These are phyloP conservation scores for Eimeria brunetti DNA, from an alignment of 169 alveolate genomes.

Conservation along the genomic window DNA sequence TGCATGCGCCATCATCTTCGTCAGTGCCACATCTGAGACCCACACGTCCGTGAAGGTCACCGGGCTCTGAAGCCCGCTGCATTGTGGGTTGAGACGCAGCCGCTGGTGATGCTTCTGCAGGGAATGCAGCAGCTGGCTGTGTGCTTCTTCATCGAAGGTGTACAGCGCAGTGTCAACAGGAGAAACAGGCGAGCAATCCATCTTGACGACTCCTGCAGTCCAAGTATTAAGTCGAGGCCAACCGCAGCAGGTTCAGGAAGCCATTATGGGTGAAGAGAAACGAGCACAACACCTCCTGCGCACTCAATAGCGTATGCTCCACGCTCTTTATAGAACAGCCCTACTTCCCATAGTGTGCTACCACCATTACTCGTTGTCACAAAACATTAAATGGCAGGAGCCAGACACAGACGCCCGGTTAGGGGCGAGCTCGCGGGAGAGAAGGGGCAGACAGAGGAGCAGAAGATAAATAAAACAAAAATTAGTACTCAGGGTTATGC, in stretches of 20 bases:
- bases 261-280: not conserved
- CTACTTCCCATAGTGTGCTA: not conserved
- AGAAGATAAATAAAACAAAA: not conserved
- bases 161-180: conserved; percentile 21
- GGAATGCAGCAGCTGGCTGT: conserved; percentile 48
- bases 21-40: conserved; percentile 90
- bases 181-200: not conserved
- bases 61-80: conserved; percentile 23
- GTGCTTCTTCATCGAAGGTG: conserved; percentile 58
- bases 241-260: not conserved
- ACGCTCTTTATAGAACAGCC: not conserved
- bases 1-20: conserved; percentile 94
- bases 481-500: not conserved
- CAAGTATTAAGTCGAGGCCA: not conserved
- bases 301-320: not conserved
- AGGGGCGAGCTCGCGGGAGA: not conserved
- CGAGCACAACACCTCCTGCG: not conserved
- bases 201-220: not conserved
- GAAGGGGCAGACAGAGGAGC: not conserved
- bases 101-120: conserved; percentile 63
- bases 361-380: not conserved
- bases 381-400: not conserved
- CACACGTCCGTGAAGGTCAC: conserved; percentile 80
- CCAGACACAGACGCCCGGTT: not conserved
- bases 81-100: conserved; percentile 44